These are phyloP conservation scores for Crithidia sp. DNA, from an alignment of 208 protist species.

Conservation along the genomic window DNA sequence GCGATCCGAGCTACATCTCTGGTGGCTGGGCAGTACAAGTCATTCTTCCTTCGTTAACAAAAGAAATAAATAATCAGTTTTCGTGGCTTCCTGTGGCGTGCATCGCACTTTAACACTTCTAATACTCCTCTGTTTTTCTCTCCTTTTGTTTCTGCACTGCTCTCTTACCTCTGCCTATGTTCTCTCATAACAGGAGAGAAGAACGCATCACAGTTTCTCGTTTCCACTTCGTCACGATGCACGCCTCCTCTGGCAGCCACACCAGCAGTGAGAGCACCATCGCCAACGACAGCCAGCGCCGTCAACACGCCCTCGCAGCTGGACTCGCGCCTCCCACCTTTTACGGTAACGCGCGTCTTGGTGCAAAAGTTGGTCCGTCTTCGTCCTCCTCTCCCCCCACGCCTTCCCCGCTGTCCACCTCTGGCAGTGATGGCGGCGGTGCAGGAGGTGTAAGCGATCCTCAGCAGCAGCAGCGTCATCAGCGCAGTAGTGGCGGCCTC, in stretches of 20 bases:
- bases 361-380: not conserved
- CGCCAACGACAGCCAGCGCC: not conserved
- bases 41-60: too few species aligned
- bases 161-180: not conserved
- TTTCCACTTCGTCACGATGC: not conserved
- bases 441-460: not conserved
- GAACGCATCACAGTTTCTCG: too few species aligned
- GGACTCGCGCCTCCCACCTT: not conserved
- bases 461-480: not conserved
- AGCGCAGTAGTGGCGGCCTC: too few species aligned
- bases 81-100: too few species aligned
- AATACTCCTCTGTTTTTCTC: not conserved
- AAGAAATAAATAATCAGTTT: too few species aligned
- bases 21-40: too few species aligned
- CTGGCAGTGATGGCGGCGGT: conserved; percentile 4
- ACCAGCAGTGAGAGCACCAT: conserved; percentile 1
- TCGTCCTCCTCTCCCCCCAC: conserved; percentile 25
- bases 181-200: not conserved
- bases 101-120: not conserved
- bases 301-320: not conserved
- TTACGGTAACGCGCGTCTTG: too few species aligned
- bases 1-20: too few species aligned
- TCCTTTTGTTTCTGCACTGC: not conserved
- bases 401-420: conserved; percentile 19
- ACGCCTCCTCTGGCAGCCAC: not conserved